Conservation (phyloP, 768 basidiomycete species). For the Pisolithus microcarpus region DNA sequence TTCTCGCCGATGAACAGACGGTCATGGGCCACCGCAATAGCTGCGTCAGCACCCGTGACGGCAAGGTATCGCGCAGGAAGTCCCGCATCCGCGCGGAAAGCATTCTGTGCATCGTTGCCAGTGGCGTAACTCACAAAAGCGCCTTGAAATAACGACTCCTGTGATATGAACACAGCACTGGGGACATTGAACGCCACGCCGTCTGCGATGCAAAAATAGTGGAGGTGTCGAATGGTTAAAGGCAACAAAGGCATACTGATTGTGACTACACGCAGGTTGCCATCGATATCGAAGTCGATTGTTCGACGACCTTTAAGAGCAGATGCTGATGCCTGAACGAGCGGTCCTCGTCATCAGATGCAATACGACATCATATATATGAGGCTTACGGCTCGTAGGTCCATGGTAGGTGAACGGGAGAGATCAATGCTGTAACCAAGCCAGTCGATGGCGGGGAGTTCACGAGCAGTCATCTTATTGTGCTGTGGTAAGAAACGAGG, state of each 20-base stretch:
- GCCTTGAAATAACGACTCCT: not conserved
- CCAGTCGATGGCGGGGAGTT: conserved; percentile 8
- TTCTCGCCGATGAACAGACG: not conserved
- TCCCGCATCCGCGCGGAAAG: not conserved
- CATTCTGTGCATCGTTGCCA: not conserved
- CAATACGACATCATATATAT: not conserved
- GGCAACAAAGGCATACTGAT: not conserved
- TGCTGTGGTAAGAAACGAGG: not conserved
- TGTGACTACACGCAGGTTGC: not conserved
- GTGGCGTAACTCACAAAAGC: not conserved
- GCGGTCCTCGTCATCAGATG: not conserved
- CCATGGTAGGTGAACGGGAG: conserved; percentile 8
- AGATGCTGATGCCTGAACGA: not conserved
- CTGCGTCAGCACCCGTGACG: not conserved
- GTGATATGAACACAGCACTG: not conserved
- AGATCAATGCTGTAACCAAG: conserved; percentile 8
- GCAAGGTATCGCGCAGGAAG: not conserved
- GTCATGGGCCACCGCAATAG: not conserved
- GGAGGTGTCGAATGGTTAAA: not conserved
- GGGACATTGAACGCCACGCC: not conserved
- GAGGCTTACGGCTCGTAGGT: conserved; percentile 5
- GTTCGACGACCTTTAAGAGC: not conserved
- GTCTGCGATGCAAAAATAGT: not conserved
- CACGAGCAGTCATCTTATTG: not conserved
- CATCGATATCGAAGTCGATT: not conserved